Base-by-base conservation (phyloP, 352 stramenopile genomes). In the Phytophthora podocarpi region DNA sequence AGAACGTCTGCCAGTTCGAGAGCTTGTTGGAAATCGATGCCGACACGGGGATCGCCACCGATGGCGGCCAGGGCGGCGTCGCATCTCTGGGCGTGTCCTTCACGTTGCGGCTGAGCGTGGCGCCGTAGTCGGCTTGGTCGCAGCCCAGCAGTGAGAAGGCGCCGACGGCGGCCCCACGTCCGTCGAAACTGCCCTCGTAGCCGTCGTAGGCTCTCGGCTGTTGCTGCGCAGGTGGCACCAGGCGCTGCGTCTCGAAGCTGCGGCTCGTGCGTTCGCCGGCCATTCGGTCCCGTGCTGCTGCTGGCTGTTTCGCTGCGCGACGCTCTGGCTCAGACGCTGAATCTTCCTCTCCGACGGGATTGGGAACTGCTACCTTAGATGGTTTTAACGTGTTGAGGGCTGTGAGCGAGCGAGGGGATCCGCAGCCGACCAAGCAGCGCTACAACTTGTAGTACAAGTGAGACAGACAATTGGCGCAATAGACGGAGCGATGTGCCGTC, bases 1-100 rank as follows among this genome's bases (percentile, higher is more conserved):
- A 90, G 32, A 78, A 76, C 15, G 72, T 81, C 76, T 92, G 79
- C 79, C 77, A 89, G 45, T 76, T 70, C 30, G 70, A 78, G 15
- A 91, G 65, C 13, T 72, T 70, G 24, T 64, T 59, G 27, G 45
- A 60, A 23, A 42, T 40, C 4, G 55, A 35, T 1, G 53, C 21
- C 5, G 48, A 39, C 27, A 70, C 48, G 21, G 60, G 27, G 12
- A 61, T 55, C 16, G 49, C 40, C 28, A 51, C 20, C 1, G 60
- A 64, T 12, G 49, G 39, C 12, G 32, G 36, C 66, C 66, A 74
- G 15, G 36, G 46, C 13, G 48, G 32, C 40, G 47, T 26, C 11
- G 52, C 0, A 7, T 64, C 45, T 48, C 46, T 24, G 9, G 50
- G 26, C 26, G 45, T 41, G 28, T 72, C 49, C 27, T 70, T 71